Evolutionary conservation across 140 eudicot genomes (phyloP).

Genomic region (Ambrosia hybrid): DNA sequence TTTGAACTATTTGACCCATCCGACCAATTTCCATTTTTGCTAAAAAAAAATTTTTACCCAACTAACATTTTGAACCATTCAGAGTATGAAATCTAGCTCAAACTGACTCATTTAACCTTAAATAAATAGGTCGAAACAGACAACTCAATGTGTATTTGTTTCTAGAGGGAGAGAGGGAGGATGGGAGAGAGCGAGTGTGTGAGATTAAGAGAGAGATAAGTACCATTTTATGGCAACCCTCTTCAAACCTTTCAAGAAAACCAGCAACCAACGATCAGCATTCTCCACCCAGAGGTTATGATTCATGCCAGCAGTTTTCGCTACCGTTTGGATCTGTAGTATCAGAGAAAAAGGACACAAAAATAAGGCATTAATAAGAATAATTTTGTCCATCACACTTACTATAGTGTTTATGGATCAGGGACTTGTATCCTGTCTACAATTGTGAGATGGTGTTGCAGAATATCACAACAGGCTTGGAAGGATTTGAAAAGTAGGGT

Average conservation of each 20-base stretch:
- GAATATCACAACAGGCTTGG: too few species aligned
- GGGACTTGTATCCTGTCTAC: too few species aligned
- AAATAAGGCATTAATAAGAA: too few species aligned
- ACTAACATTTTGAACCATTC: too few species aligned
- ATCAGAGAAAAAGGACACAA: not conserved
- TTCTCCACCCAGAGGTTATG: conserved; percentile 83
- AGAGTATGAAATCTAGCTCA: not conserved
- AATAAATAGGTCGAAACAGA: not conserved
- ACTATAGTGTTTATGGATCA: too few species aligned
- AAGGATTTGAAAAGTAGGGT: too few species aligned
- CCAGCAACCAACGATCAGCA: conserved; percentile 91
- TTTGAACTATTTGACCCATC: not conserved
- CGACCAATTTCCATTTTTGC: not conserved
- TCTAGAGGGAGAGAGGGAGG: not conserved
- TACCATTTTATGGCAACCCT: conserved; percentile 81
- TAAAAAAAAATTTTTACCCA: not conserved
- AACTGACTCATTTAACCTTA: not conserved
- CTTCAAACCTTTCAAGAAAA: conserved; percentile 87
- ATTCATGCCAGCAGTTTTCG: conserved; percentile 58
- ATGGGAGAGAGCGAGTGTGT: not conserved
- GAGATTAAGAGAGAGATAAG: not conserved
- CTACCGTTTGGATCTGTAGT: conserved; percentile 69
- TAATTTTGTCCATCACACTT: too few species aligned
- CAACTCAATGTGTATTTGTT: not conserved
- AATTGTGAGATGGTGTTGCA: too few species aligned